Evolutionary conservation across 2,329 filamentous ascomycete genomes (phyloP), one percentile per base, ranked within the genome.

Genomic region (Nothopassalora personata): DNA sequence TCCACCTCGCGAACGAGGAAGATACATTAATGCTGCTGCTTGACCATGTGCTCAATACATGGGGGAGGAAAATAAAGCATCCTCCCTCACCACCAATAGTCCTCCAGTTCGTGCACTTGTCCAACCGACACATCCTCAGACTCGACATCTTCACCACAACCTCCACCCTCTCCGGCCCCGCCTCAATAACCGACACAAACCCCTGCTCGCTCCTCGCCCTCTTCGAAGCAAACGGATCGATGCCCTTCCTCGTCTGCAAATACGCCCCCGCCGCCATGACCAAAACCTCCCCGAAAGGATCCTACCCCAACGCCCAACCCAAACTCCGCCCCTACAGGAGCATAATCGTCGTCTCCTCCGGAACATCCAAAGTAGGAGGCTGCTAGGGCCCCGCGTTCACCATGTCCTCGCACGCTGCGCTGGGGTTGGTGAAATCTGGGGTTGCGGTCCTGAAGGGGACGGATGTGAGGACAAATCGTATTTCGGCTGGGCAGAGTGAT

Each of bases 211-310:
- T 86, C 13, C 77, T 80, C 67, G 79, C 78, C 50, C 81, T 80
- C 61, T 85, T 86, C 69, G 82, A 86, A 66, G 80, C 82, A 2
- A 85, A 86, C 66, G 78, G 78, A 43, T 79, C 86, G 72, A 82
- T 83, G 6, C 83, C 84, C 1, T 86, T 87, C 75, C 86, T 85
- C 65, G 84, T 83, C 1, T 75, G 86, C 61, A 86, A 86, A 69
- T 86, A 86, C 66, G 83, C 83, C 0, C 83, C 84, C 0, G 80
- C 83, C 2, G 84, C 85, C 1, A 86, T 87, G 84, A 77, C 74
- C 18, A 86, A 86, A 68, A 79, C 80, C 6, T 81, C 80, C 0
- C 75, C 79, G 0, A 80, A 81, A 47, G 77, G 80, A 7, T 77
- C 69, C 47, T 86, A 87, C 66, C 76, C 81, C 0, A 86, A 86